These are phyloP conservation scores for Coemansia sp. DNA, from an alignment of 192 early-diverging fungal species.

Conservation along the genomic window DNA sequence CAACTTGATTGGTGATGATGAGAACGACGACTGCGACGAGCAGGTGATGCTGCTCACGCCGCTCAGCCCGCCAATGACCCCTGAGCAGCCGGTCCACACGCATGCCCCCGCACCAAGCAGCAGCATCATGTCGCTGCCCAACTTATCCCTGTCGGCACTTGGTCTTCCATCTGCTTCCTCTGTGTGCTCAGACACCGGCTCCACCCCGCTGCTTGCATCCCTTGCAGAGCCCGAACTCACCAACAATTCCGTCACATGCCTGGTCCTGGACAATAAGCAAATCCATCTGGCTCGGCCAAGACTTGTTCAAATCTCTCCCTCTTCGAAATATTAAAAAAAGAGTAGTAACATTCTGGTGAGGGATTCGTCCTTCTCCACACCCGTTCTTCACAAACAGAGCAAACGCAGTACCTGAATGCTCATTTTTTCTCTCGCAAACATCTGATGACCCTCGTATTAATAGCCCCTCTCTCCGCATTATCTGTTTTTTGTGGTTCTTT, in stretches of 20 bases:
- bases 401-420: no score
- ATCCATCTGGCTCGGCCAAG: slow-evolving; percentile 42
- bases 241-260: slow-evolving; percentile 10
- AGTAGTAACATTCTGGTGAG: background rate
- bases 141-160: background rate
- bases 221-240: slow-evolving; percentile 4
- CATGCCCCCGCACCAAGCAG: background rate
- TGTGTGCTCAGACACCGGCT: background rate
- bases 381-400: background rate
- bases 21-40: background rate
- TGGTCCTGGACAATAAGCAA: slow-evolving; percentile 45
- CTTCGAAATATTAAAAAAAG: slow-evolving; percentile 11
- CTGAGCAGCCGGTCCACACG: slow-evolving; percentile 2
- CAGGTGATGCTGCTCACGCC: slow-evolving; percentile 23
- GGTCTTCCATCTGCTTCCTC: background rate
- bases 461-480: no score
- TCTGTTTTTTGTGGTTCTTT: no score
- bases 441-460: no score
- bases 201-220: slow-evolving; percentile 1
- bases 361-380: background rate
- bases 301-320: slow-evolving; percentile 27
- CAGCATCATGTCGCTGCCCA: slow-evolving; percentile 6
- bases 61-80: slow-evolving; percentile 12
- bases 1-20: background rate
- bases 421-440: no score